These are phyloP conservation scores for Wickerhamiella vanderwaltii DNA, from an alignment of 805 yeast genomes.

Conservation along the genomic window DNA sequence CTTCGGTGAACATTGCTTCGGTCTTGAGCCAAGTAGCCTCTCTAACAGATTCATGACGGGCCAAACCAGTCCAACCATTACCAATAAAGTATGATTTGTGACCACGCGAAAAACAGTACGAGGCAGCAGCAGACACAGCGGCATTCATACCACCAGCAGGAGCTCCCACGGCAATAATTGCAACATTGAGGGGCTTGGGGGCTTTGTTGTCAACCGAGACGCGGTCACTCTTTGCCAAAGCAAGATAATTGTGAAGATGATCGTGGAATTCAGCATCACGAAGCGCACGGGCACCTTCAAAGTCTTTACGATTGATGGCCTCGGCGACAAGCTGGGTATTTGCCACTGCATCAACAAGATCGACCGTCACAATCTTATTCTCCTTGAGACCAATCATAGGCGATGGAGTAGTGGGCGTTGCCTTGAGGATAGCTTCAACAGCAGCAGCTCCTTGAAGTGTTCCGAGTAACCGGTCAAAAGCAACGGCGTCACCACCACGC, in stretches of 20 bases:
- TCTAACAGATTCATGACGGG: constrained; percentile 74
- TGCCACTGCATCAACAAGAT: constrained; percentile 80
- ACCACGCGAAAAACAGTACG: constrained; percentile 79
- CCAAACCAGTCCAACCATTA: constrained; percentile 86
- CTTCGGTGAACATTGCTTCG: constrained; percentile 75
- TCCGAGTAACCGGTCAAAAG: constrained; percentile 81
- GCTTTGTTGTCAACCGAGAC: constrained; percentile 42
- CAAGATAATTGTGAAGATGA: constrained; percentile 57
- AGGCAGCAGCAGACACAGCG: constrained; percentile 81
- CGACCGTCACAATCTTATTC: constrained; percentile 73
- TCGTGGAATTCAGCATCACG: constrained; percentile 85
- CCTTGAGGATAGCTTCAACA: constrained; percentile 77
- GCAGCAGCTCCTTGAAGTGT: constrained; percentile 98
- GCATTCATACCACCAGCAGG: constrained; percentile 95
- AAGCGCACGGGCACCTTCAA: constrained; percentile 72
- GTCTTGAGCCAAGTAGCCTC: constrained; percentile 73
- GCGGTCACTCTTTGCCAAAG: constrained; percentile 57
- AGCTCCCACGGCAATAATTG: constrained; percentile 87
- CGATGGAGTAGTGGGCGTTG: constrained; percentile 83
- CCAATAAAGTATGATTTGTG: constrained; percentile 83
- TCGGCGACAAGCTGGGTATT: constrained; percentile 81
- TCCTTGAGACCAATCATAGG: constrained; percentile 88
- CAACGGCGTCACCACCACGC: constrained; percentile 97
- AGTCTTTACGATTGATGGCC: constrained; percentile 69
- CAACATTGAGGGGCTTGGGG: constrained; percentile 43